phyloP scores from a whole-genome alignment of 257 asterid species.

The Capsicum baccatum region DNA sequence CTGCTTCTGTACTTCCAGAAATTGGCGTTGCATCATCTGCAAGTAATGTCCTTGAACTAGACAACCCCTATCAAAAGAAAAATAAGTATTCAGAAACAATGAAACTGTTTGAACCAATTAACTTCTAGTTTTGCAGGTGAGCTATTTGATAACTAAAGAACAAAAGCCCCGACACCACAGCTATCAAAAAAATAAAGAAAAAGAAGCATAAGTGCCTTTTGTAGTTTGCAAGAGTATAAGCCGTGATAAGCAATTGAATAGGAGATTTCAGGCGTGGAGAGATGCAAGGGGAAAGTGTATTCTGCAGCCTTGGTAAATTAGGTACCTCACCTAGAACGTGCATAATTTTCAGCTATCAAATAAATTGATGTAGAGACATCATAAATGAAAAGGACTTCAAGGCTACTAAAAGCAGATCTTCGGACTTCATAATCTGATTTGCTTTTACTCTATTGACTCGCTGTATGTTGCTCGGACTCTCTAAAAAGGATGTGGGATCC shows the following conservation, averaged over 20 bases:
- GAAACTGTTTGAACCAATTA: not conserved
- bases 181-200: not conserved
- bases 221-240: not conserved
- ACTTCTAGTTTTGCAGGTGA: conserved; percentile 11
- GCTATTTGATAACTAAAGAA: not conserved
- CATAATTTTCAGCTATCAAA: conserved; percentile 28
- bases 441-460: not conserved
- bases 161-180: not conserved
- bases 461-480: not conserved
- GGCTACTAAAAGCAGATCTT: not conserved
- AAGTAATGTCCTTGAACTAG: conserved; percentile 60
- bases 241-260: not conserved
- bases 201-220: not conserved
- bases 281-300: conserved; percentile 44
- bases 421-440: not conserved
- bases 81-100: not conserved
- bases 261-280: conserved; percentile 40
- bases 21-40: conserved; percentile 70
- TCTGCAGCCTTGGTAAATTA: conserved; percentile 43
- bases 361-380: conserved; percentile 23
- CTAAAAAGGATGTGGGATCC: too few relatives aligned
- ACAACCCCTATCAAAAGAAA: not conserved
- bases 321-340: conserved; percentile 58
- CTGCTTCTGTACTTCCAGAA: conserved; percentile 73
- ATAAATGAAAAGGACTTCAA: conserved; percentile 20